phyloP scores from a whole-genome alignment of 2,329 filamentous ascomycete genomes.

The Aureobasidium musti region DNA sequence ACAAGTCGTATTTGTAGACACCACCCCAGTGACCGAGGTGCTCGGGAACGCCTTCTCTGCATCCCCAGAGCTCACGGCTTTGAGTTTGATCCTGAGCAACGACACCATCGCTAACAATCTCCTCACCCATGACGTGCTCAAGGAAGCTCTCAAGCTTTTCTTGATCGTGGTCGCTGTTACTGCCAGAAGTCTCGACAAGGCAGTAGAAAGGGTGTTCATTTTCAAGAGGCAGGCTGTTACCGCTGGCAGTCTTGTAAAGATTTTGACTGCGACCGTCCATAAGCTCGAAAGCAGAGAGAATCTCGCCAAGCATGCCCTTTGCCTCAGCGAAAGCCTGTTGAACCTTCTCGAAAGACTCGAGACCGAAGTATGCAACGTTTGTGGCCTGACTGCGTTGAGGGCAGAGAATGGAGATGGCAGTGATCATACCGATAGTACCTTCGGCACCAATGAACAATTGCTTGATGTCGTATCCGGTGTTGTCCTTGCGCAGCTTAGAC shows the following conservation, averaged over 20 bases:
- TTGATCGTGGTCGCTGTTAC: conserved; percentile 88
- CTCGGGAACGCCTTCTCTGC: conserved; percentile 92
- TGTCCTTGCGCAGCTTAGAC: conserved; percentile 89
- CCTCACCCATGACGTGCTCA: conserved; percentile 85
- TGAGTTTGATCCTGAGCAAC: conserved; percentile 94
- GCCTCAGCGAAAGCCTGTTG: conserved; percentile 84
- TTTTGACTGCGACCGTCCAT: conserved; percentile 87
- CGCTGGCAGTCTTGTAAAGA: conserved; percentile 72
- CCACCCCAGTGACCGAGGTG: conserved; percentile 86
- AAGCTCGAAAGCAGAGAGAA: conserved; percentile 94
- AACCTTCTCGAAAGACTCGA: conserved; percentile 87
- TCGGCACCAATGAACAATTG: conserved; percentile 96
- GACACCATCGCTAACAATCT: conserved; percentile 85
- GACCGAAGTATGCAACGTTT: conserved; percentile 92
- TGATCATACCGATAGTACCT: conserved; percentile 93
- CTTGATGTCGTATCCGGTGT: conserved; percentile 97
- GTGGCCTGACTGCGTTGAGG: conserved; percentile 83
- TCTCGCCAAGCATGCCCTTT: conserved; percentile 87
- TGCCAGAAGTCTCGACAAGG: conserved; percentile 92
- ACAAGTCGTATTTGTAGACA: conserved; percentile 98
- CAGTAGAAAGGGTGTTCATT: conserved; percentile 91
- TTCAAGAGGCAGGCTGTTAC: conserved; percentile 78
- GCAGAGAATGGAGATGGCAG: conserved; percentile 83
- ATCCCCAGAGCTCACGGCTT: conserved; percentile 79
- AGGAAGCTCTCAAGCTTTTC: conserved; percentile 88